Conservation (phyloP, 2,329 filamentous ascomycete genomes). For the Penicillium sp. region DNA sequence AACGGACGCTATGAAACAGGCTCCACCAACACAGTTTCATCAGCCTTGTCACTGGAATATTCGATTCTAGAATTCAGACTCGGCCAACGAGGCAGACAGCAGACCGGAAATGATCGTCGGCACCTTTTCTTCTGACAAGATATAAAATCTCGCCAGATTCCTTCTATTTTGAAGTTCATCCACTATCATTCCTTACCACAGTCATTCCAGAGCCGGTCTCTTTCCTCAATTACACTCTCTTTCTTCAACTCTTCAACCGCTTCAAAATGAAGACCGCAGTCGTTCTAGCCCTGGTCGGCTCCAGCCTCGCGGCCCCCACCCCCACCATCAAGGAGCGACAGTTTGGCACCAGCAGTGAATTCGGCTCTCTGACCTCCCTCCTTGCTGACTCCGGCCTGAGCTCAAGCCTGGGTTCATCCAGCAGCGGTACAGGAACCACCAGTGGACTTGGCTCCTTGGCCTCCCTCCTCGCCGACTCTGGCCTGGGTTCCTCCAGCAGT, state of each 20-base stretch:
- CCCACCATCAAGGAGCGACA: constrained; percentile 26
- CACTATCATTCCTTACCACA: background rate
- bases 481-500: background rate
- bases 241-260: background rate
- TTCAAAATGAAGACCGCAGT: constrained; percentile 25
- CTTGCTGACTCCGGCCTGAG: background rate
- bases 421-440: background rate
- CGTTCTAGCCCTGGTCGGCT: constrained; percentile 21
- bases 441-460: background rate
- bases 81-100: background rate
- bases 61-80: background rate
- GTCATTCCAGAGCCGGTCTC: constrained; percentile 18
- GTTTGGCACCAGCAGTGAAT: constrained; percentile 12
- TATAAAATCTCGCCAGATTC: background rate
- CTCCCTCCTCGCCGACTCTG: background rate
- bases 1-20: background rate
- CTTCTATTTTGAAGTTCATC: no score
- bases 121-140: background rate
- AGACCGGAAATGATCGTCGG: background rate
- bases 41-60: background rate
- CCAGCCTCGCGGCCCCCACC: constrained; percentile 26
- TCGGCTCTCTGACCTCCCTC: constrained; percentile 1
- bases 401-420: background rate
- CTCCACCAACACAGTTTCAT: background rate
- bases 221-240: background rate